phyloP scores from a whole-genome alignment of 768 basidiomycete species.

The Lepiota venenata region DNA sequence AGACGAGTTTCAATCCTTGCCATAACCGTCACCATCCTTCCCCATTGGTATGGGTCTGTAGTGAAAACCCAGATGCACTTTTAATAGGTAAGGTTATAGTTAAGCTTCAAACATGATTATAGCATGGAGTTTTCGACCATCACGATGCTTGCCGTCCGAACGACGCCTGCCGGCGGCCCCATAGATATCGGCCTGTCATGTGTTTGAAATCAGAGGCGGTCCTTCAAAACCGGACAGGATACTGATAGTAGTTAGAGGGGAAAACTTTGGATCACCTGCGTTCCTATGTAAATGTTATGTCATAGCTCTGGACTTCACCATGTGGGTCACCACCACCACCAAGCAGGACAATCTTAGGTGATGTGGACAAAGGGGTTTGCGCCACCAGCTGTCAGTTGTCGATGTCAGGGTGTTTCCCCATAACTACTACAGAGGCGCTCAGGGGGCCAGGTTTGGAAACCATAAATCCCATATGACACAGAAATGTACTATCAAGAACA shows the following conservation, averaged over 20 bases:
- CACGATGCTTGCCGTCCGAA: not conserved
- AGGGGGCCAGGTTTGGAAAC: not conserved
- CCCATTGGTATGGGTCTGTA: too few species aligned
- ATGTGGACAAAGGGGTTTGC: slow-evolving; percentile 3
- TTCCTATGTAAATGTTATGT: slow-evolving; percentile 6
- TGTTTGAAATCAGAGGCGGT: not conserved
- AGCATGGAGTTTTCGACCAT: not conserved
- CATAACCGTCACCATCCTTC: too few species aligned
- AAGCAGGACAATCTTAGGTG: not conserved
- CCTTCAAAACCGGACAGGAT: not conserved
- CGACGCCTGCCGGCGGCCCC: slow-evolving; percentile 2
- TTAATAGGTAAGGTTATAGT: not conserved
- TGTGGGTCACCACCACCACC: not conserved
- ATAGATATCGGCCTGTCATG: not conserved
- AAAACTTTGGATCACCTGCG: not conserved
- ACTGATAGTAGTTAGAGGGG: slow-evolving; percentile 8
- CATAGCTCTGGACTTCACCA: slow-evolving; percentile 6
- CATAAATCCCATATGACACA: slow-evolving; percentile 2
- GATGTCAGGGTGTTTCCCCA: slow-evolving; percentile 4
- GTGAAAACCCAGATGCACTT: too few species aligned
- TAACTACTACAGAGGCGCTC: not conserved
- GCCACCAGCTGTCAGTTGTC: slow-evolving; percentile 13
- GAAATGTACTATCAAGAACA: not conserved
- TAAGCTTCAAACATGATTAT: not conserved
- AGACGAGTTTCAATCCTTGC: too few species aligned